A percentile compares a stretch with the other conserved stretches of the same genome.
Evolutionary conservation across 2,329 filamentous ascomycete species (phyloP).

Genomic region (Tolypocladium paradoxum): DNA sequence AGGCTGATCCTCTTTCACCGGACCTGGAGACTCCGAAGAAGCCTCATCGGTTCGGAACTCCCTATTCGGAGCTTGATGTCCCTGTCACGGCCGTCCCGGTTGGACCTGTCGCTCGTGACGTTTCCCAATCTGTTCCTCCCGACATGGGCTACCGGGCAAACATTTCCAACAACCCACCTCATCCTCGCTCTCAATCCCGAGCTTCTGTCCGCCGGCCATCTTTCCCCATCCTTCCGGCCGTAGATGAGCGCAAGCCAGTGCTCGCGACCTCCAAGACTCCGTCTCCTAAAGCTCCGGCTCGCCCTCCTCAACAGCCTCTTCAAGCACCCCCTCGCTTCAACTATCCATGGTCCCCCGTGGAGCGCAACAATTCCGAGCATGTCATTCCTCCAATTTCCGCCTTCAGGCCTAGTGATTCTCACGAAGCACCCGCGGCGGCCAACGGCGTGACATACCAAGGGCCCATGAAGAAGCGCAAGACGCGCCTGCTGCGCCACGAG

Average conservation of each 20-base stretch:
- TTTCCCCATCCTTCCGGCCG: conserved; percentile 55
- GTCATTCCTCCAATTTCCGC: conserved; percentile 27
- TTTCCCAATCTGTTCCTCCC: conserved; percentile 84
- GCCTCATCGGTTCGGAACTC: conserved; percentile 70
- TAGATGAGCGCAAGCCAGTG: conserved; percentile 52
- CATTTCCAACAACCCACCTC: conserved; percentile 20
- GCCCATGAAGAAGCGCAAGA: conserved; percentile 91
- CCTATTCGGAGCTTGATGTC: conserved; percentile 83
- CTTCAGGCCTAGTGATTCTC: conserved; percentile 10
- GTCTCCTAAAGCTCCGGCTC: conserved; percentile 22
- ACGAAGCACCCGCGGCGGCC: conserved; percentile 20
- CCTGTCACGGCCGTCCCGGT: conserved; percentile 64
- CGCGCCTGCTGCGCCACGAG: conserved; percentile 78
- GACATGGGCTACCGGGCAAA: conserved; percentile 70
- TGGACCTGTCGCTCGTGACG: conserved; percentile 65
- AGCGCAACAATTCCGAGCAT: conserved; percentile 34
- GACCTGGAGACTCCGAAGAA: conserved; percentile 46
- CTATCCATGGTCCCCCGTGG: conserved; percentile 45
- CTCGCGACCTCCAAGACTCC: conserved; percentile 21
- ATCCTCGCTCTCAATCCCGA: conserved; percentile 40
- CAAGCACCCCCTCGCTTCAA: conserved; percentile 43
- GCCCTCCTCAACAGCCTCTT: conserved; percentile 27
- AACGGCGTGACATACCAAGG: conserved; percentile 62
- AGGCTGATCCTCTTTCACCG: conserved; percentile 37
- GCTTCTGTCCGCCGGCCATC: conserved; percentile 54